Evolutionary conservation across 1,284 basidiomycete genomes (phyloP), one percentile per base, ranked within the genome.

Genomic region (Apiotrichum akiyoshidainum): DNA sequence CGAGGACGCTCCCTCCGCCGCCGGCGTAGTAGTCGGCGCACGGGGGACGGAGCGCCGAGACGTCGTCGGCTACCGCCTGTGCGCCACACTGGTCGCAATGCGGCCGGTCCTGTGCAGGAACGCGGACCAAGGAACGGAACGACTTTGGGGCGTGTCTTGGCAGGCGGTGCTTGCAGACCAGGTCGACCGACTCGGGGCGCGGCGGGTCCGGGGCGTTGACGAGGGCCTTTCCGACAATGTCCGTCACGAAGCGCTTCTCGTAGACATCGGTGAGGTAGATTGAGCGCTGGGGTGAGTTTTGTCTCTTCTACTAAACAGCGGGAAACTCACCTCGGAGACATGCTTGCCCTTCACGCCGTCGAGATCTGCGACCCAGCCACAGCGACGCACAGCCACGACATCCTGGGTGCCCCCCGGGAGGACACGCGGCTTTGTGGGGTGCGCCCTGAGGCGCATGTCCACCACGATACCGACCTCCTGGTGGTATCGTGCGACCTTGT

Each of bases 21-120:
- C 72, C 72, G 21, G 70, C 69, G 52, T 71, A 74, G 46, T 66
- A 61, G 46, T 73, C 72, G 2, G 57, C 58, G 0, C 64, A 60
- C 5, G 59, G 53, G 1, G 66, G 57, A 16, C 58, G 57, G 17
- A 55, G 48, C n/a, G 55, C 42, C 9, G 48, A 56, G n/a, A 22
- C 35, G n/a, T 7, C 37, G n/a, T 39, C 42, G 1, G 11, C 40
- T n/a, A 17, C 11, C 5, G 1, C 16, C 16, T 17, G 8, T 14
- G 40, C 8, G 8, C n/a, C n/a, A 17, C 40, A 41, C 8, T 41
- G 11, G 3, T 17, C 16, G 16, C 40, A 41, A 8, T 6, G 3
- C 2, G 8, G 40, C 11, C 12, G 12, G 16, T 11, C 40, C 14
- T 16, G 11, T 8, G 5, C 11, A 5, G 40, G 14, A 17, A 41